Evolutionary conservation across 2,329 filamentous ascomycete genomes (phyloP), one percentile per base, ranked within the genome.

Genomic region (Dothidotthia symphoricarpi): DNA sequence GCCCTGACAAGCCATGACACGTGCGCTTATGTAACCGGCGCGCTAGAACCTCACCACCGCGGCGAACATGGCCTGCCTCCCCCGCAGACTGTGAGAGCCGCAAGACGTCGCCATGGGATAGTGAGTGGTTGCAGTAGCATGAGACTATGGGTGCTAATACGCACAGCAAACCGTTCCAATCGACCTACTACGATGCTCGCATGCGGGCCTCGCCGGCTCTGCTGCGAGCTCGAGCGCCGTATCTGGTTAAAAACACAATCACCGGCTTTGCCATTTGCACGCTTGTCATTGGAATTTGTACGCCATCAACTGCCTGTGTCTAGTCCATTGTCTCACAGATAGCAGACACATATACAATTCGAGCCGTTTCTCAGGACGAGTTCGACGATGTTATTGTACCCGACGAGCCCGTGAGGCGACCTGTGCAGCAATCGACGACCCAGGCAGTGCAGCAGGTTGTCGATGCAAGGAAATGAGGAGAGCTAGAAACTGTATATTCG

Each of bases 361-460:
- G 76, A 51, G 88, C 88, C 37, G 86, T 98, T 61, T 88, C 91
- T 28, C 93, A 97, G 70, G 93, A 97, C 68, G 88, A 96, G 53
- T 98, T 98, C 72, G 87, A 90, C 41, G 93, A 98, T 64, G 90
- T 97, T 56, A 83, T 88, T 64, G 84, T 97, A 25, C 93, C 93
- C 17, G 86, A 88, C 64, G 74, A 78, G 35, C 84, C 87, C 31
- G 67, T 70, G 33, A 70, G 75, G 43, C 67, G 72, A n/a, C 59
- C 70, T 4, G 57, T 57, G 33, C 51, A 47, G 25, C 36, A 48
- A 24, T 43, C 53, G 14, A 57, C 60, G 12, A 55, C 57, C 19
- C 49, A 58, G 31, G 54, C 52, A 34, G 54, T 64, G 16, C 53
- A 58, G 41, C 55, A 62, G 40, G 60, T 59, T 14, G 42, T 63